These are phyloP conservation scores for Crinitomyces ghanaensis DNA, from an alignment of 805 yeast genomes.

Conservation along the genomic window DNA sequence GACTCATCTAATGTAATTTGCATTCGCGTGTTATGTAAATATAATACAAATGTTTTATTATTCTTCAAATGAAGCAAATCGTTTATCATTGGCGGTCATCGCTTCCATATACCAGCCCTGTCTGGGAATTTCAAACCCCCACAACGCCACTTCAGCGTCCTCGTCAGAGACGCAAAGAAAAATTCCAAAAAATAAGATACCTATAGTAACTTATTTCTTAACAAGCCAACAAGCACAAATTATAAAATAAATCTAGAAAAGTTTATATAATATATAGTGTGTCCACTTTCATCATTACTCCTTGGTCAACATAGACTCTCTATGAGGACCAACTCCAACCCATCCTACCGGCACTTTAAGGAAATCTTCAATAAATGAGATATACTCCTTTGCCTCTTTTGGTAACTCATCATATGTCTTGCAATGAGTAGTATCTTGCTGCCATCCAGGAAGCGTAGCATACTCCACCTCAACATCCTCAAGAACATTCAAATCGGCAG, in stretches of 20 bases:
- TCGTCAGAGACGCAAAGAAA: conserved; percentile 2
- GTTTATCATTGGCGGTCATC: too few species aligned
- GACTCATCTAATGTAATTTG: too few species aligned
- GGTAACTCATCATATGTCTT: conserved; percentile 71
- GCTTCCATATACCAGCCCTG: too few species aligned
- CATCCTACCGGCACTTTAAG: conserved; percentile 79
- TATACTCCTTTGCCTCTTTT: conserved; percentile 71
- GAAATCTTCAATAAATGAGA: conserved; percentile 76
- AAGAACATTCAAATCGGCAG: conserved; percentile 75
- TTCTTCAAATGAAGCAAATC: too few species aligned
- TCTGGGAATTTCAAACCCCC: too few species aligned
- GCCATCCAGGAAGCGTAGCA: conserved; percentile 91
- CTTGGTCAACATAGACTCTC: conserved; percentile 77
- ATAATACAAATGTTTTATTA: too few species aligned
- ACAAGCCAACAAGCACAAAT: conserved; percentile 2
- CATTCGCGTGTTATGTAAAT: too few species aligned
- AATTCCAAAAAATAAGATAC: not conserved
- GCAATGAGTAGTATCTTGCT: conserved; percentile 64
- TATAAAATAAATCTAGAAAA: not conserved
- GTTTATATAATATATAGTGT: conserved; percentile 1
- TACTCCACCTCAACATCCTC: conserved; percentile 90
- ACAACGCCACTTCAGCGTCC: too few species aligned
- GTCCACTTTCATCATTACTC: conserved; percentile 4
- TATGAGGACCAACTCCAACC: conserved; percentile 98
- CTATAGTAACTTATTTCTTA: conserved; percentile 1